These are phyloP conservation scores for Fusarium drepaniforme DNA, from an alignment of 2,329 filamentous ascomycete species.

Conservation along the genomic window DNA sequence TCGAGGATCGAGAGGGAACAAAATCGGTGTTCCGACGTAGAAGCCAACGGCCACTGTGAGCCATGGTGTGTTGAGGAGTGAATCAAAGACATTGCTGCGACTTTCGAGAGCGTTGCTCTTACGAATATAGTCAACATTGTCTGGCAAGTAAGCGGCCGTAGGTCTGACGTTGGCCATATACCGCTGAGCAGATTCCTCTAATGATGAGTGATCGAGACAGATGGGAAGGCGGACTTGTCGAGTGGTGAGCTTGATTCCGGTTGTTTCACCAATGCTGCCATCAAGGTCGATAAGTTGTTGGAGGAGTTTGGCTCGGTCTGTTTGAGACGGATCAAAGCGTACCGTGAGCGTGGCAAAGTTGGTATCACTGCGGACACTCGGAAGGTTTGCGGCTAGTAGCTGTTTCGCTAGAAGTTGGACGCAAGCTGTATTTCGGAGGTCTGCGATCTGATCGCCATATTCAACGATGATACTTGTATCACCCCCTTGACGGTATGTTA, in stretches of 20 bases:
- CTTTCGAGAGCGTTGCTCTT: constrained; percentile 12
- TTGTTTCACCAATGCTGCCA: constrained; percentile 15
- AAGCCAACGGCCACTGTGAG: constrained; percentile 50
- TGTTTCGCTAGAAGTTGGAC: neutral
- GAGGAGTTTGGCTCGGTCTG: neutral
- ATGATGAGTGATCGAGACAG: constrained; percentile 46
- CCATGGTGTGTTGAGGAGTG: constrained; percentile 48
- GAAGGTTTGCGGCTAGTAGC: neutral
- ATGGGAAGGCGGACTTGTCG: constrained; percentile 47
- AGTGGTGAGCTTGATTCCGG: constrained; percentile 28
- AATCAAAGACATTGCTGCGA: constrained; percentile 48
- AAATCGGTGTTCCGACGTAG: constrained; percentile 52
- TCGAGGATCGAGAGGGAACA: constrained; percentile 47
- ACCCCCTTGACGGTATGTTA: neutral
- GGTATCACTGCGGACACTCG: constrained; percentile 22
- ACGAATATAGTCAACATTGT: neutral
- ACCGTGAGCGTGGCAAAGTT: constrained; percentile 37
- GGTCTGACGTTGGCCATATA: constrained; percentile 1
- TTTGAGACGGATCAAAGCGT: constrained; percentile 28
- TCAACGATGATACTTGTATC: neutral
- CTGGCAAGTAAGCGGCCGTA: neutral
- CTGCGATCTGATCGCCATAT: neutral
- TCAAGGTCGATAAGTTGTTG: neutral
- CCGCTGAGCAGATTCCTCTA: constrained; percentile 47
- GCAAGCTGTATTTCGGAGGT: neutral